Evolutionary conservation across 2,329 filamentous ascomycete species (phyloP), one percentile per base, ranked within the genome.

Genomic region (Colletotrichum sp.): DNA sequence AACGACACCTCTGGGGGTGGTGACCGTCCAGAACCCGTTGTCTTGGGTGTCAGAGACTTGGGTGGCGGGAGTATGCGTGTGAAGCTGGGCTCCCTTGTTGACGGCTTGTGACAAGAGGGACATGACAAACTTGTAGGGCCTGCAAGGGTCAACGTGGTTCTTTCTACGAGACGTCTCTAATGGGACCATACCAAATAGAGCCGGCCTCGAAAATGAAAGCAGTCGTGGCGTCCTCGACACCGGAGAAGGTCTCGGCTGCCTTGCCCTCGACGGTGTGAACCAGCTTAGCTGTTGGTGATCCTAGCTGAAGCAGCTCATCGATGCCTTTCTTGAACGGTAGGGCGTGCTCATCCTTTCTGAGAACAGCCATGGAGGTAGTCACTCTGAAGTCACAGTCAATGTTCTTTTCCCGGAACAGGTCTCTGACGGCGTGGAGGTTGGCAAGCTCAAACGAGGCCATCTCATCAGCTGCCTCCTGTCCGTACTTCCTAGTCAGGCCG

Each of bases 51-150:
- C 21, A 1, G 77, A 75, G 8, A 82, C 76, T 2, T 74, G 31
- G 1, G 58, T 75, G 1, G 78, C 77, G 64, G 59, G 70, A 18
- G 75, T 78, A 67, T 75, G 63, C 12, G 70, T 70, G 55, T 78
- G 54, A 47, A 77, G 58, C 31, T 76, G 66, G 54, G 69, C 70
- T 31, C 76, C 54, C 68, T 76, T 72, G 5, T 85, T 82, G 8
- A 89, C 78, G 0, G 87, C 83, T 47, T 84, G 80, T 58, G 86
- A 81, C 2, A 91, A 79, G 1, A 90, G 84, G 54, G 85, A 85
- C 0, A 87, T 81, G 6, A 91, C 86, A n/a, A 91, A 82, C 76
- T 91, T 91, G 79, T 91, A 91, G 2, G 90, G 89, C 72, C 69
- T 74, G 16, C 27, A 7, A 15, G 31, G 31, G 43, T 74, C 29